These are phyloP conservation scores for Mortierella antarctica DNA, from an alignment of 192 early-diverging fungal genomes.

Conservation along the genomic window DNA sequence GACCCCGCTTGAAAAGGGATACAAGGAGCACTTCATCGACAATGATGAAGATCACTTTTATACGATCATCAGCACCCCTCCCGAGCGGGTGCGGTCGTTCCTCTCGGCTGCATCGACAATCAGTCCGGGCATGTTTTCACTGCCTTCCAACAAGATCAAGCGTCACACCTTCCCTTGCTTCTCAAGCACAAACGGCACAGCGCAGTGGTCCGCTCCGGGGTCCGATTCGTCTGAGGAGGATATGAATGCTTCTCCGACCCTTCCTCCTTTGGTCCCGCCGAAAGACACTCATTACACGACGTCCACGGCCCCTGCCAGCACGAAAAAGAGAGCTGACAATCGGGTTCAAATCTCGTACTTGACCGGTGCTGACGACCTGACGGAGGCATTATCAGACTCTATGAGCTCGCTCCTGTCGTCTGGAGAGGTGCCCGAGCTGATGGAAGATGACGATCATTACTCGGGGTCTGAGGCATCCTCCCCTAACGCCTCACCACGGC, in stretches of 20 bases:
- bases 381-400: conserved; percentile 38
- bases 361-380: conserved; percentile 32
- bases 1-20: conserved; percentile 32
- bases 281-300: conserved; percentile 21
- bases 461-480: conserved; percentile 26
- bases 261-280: conserved; percentile 17
- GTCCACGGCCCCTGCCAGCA: not conserved
- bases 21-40: conserved; percentile 40
- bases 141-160: conserved; percentile 37
- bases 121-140: conserved; percentile 41
- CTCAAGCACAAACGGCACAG: not conserved
- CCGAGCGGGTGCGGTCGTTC: conserved; percentile 36
- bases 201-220: not conserved
- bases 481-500: conserved; percentile 26
- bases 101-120: conserved; percentile 33
- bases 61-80: conserved; percentile 39
- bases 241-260: not conserved
- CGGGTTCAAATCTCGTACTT: conserved; percentile 22
- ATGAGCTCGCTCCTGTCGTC: conserved; percentile 30
- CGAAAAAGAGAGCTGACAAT: conserved; percentile 5
- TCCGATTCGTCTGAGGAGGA: conserved; percentile 7
- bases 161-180: conserved; percentile 20
- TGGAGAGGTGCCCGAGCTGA: conserved; percentile 36
- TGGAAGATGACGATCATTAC: conserved; percentile 28
- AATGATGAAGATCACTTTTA: conserved; percentile 38